Conservation (phyloP, 306 rosid genomes). For the Coriaria nepalensis region DNA sequence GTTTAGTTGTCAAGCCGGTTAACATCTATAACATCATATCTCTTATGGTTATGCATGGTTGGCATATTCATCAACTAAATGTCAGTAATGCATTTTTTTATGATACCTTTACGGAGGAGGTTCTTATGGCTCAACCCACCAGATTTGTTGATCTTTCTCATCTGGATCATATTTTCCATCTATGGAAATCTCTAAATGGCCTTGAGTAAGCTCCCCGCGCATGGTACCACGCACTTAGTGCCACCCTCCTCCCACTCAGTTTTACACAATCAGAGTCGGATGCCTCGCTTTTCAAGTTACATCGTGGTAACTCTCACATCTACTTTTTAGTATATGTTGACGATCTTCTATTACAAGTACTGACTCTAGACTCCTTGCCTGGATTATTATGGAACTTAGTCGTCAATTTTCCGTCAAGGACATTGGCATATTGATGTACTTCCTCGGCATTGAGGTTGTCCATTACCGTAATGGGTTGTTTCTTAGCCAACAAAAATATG, state of each 20-base stretch:
- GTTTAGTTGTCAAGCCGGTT: not conserved
- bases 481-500: no score
- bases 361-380: no score
- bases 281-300: not conserved
- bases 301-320: not conserved
- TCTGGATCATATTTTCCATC: no score
- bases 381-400: no score
- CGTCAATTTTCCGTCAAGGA: no score
- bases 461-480: no score
- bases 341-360: not conserved
- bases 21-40: not conserved
- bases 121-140: not conserved
- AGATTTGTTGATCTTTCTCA: not conserved
- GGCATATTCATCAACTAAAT: not conserved
- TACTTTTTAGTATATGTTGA: not conserved
- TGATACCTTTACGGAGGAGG: not conserved
- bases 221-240: not conserved
- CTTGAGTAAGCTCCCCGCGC: no score
- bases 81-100: not conserved
- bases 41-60: not conserved
- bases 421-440: no score
- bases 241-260: not conserved
- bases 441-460: no score
- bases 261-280: not conserved
- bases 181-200: no score